Base-by-base conservation (phyloP, 305 asterid species). In the Withania somnifera region DNA sequence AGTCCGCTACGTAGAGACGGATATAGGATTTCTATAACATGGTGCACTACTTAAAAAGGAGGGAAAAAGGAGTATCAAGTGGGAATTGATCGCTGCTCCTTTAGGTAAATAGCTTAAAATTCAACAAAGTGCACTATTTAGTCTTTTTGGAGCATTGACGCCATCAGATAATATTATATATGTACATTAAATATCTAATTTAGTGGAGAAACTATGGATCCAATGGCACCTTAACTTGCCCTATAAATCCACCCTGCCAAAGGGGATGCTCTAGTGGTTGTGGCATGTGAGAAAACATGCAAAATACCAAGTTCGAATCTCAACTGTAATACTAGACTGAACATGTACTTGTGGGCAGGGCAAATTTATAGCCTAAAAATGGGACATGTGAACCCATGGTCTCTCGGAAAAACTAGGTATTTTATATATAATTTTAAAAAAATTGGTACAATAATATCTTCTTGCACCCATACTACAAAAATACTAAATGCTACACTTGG, bases 31-130 rank as follows among this genome's bases (percentile, higher is more conserved):
- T 58, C 10, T 58, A 58, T 24, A 24, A 58, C 67, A 58, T 11
- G 0, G 4, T 58, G 67, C n/a, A 24, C 36, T n/a, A 56, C 14
- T 20, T 0, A 54, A 53, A 56, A 40, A 40, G 3, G 11, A 9
- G 2, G 2, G 2, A 40, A 40, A 40, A 40, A 40, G 3, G 0
- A 58, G n/a, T 1, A 26, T 60, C 68, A 26, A 26, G 1, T 26
- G 38, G 34, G 19, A 26, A 60, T 13, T 13, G 17, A 60, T 26
- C 4, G 32, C 7, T 58, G n/a, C 32, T 24, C n/a, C 63, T 56
- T 56, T 56, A 56, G 30, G n/a, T 58, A 58, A 58, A 24, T 2
- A 24, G 24, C 0, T 0, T 0, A 11, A 2, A n/a, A 26, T 24
- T 58, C 2, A 58, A 26, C 15, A 8, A 58, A 58, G 19, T 60